A percentile compares a stretch with the other conserved stretches of the same genome.
These are phyloP conservation scores for Diacronema lutheri DNA, from an alignment of 78 protist genomes.

Conservation along the genomic window DNA sequence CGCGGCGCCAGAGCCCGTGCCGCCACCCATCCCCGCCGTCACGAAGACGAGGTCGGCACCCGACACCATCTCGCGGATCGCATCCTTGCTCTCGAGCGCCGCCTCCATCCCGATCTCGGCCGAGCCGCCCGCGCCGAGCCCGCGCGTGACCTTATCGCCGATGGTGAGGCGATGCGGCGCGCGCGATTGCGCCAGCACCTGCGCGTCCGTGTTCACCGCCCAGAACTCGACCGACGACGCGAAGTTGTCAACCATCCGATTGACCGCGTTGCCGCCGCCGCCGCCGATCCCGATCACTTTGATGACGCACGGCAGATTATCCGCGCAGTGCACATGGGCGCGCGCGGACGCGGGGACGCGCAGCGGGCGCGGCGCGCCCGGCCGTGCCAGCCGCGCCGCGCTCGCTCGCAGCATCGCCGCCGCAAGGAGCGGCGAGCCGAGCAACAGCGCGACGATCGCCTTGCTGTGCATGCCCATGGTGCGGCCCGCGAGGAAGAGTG, in stretches of 20 bases:
- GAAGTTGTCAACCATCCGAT: conserved; percentile 59
- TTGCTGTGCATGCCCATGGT: no score
- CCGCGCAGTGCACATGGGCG: no score
- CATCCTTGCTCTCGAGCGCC: conserved; percentile 47
- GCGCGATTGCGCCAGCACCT: conserved; percentile 59
- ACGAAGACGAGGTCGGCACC: conserved; percentile 75
- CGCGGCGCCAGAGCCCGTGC: conserved; percentile 86
- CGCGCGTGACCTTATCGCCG: conserved; percentile 45
- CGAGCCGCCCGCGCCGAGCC: conserved; percentile 79
- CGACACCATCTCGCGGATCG: conserved; percentile 42
- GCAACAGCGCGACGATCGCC: no score
- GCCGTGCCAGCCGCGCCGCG: no score
- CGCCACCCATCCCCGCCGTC: conserved; percentile 89
- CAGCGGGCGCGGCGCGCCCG: no score
- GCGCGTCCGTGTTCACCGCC: conserved; percentile 72
- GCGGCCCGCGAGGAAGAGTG: no score
- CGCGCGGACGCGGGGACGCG: no score
- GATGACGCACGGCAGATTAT: not conserved
- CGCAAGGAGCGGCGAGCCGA: no score
- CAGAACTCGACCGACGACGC: conserved; percentile 60
- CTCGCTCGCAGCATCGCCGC: no score
- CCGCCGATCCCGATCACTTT: conserved; percentile 56
- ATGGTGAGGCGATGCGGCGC: conserved; percentile 57
- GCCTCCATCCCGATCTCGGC: conserved; percentile 70
- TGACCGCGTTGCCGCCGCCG: conserved; percentile 78